Conservation (phyloP, 108 stramenopile genomes). For the Cyclotella choctawhatcheeana region DNA sequence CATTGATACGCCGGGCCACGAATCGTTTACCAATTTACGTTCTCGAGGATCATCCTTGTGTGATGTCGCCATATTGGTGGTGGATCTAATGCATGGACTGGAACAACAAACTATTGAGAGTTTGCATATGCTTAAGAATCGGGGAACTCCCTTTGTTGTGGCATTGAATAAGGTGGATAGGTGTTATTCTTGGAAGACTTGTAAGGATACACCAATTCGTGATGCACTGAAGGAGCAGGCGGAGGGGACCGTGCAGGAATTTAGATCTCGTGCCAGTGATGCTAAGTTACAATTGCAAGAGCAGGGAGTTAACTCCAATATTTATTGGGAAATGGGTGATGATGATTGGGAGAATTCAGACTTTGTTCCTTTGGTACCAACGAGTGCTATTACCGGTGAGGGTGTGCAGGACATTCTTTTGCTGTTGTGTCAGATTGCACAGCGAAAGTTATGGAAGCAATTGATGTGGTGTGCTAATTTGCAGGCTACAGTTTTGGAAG, state of each 20-base stretch:
- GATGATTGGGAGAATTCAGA: constrained; percentile 91
- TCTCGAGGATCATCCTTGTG: constrained; percentile 96
- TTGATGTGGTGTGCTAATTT: constrained; percentile 95
- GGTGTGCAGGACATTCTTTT: constrained; percentile 98
- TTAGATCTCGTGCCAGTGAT: constrained; percentile 82
- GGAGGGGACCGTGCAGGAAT: constrained; percentile 90
- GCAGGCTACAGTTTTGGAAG: constrained; percentile 97
- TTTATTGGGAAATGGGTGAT: constrained; percentile 99
- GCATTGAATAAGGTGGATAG: constrained; percentile 99
- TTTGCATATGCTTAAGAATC: constrained; percentile 91
- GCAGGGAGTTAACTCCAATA: constrained; percentile 97
- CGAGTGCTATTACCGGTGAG: constrained; percentile 98
- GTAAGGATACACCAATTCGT: constrained; percentile 92
- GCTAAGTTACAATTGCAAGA: constrained; percentile 90
- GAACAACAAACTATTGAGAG: constrained; percentile 99
- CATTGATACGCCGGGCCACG: constrained; percentile 99
- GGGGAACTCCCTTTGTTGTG: constrained; percentile 96
- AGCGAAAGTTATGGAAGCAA: constrained; percentile 89
- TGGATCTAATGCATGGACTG: constrained; percentile 99
- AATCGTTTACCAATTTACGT: constrained; percentile 97
- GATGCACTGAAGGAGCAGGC: constrained; percentile 91
- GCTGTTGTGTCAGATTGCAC: constrained; percentile 92
- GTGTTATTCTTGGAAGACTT: constrained; percentile 97
- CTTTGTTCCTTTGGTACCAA: constrained; percentile 96
- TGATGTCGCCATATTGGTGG: constrained; percentile 98